Percentiles rank a stretch among this genome's conserved stretches.
Conservation (phyloP, 495 filamentous ascomycete species). For the Thermochaetoides thermophila region DNA sequence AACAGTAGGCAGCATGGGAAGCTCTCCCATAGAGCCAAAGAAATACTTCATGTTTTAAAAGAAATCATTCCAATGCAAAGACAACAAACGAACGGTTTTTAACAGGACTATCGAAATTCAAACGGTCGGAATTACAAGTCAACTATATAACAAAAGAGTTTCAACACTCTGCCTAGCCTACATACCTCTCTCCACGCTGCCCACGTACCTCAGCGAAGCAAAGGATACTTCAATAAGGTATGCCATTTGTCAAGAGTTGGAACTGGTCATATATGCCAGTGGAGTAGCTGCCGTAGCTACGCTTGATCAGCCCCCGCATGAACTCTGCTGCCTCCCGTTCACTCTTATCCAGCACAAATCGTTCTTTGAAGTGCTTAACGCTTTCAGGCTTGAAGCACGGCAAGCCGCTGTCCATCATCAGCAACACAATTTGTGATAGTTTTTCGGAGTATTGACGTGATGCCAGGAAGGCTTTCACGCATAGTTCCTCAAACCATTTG, state of each 20-base stretch:
- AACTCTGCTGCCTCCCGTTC: constrained; percentile 93
- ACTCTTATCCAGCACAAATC: constrained; percentile 85
- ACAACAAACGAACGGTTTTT: too few species aligned
- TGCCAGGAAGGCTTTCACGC: constrained; percentile 88
- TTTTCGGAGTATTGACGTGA: constrained; percentile 76
- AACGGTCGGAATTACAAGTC: too few species aligned
- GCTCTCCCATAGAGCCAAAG: too few species aligned
- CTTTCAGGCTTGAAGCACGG: constrained; percentile 98
- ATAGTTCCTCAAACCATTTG: constrained; percentile 91
- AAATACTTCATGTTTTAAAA: too few species aligned
- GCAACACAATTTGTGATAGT: constrained; percentile 69
- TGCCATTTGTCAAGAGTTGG: constrained; percentile 93
- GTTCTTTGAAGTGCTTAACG: constrained; percentile 77
- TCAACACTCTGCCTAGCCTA: too few species aligned
- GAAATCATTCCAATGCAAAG: too few species aligned
- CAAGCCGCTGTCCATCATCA: constrained; percentile 93
- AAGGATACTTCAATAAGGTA: constrained; percentile 50
- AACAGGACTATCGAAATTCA: too few species aligned
- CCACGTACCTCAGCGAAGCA: too few species aligned
- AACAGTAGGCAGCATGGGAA: too few species aligned
- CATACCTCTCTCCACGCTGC: too few species aligned
- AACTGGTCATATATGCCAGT: constrained; percentile 95
- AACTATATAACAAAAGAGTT: too few species aligned
- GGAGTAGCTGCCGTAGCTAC: constrained; percentile 73
- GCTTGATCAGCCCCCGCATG: constrained; percentile 75